These are phyloP conservation scores for Bathelium albidoporum DNA, from an alignment of 495 filamentous ascomycete species.

Conservation along the genomic window DNA sequence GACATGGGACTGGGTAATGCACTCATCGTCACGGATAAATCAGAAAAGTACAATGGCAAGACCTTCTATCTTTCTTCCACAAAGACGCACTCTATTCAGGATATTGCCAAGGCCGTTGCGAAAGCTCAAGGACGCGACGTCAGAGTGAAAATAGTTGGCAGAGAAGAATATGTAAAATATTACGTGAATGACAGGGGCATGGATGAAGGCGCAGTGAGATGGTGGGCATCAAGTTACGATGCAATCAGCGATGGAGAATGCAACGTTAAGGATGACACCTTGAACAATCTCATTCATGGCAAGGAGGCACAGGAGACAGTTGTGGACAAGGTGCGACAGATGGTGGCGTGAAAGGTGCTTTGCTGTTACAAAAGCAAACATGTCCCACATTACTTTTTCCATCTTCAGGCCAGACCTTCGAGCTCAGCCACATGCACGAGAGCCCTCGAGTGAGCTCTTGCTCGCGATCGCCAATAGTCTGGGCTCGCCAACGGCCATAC, in stretches of 20 bases:
- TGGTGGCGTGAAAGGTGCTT: neutral
- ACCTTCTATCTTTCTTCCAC: conserved; percentile 32
- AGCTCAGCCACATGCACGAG: no score
- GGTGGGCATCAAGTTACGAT: conserved; percentile 39
- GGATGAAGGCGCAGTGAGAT: conserved; percentile 29
- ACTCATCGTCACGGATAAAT: conserved; percentile 23
- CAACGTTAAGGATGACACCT: conserved; percentile 30
- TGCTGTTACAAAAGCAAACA: neutral
- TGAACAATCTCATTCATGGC: conserved; percentile 30
- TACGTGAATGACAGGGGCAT: conserved; percentile 31
- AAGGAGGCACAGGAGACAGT: conserved; percentile 29
- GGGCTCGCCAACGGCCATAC: neutral
- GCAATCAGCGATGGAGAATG: conserved; percentile 37
- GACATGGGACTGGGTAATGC: conserved; percentile 37
- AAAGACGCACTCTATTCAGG: conserved; percentile 24
- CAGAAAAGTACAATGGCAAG: conserved; percentile 26
- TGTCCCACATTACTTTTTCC: no score
- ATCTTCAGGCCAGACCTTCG: no score
- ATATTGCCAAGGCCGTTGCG: conserved; percentile 30
- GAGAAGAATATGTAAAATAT: conserved; percentile 32
- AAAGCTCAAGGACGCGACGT: conserved; percentile 26
- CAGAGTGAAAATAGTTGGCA: conserved; percentile 27
- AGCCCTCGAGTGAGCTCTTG: no score
- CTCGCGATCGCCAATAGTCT: neutral
- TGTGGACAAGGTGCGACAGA: neutral